A percentile compares a stretch with the other conserved stretches of the same genome.
These are phyloP conservation scores for Boletus edulis DNA, from an alignment of 768 basidiomycete genomes.

Conservation along the genomic window DNA sequence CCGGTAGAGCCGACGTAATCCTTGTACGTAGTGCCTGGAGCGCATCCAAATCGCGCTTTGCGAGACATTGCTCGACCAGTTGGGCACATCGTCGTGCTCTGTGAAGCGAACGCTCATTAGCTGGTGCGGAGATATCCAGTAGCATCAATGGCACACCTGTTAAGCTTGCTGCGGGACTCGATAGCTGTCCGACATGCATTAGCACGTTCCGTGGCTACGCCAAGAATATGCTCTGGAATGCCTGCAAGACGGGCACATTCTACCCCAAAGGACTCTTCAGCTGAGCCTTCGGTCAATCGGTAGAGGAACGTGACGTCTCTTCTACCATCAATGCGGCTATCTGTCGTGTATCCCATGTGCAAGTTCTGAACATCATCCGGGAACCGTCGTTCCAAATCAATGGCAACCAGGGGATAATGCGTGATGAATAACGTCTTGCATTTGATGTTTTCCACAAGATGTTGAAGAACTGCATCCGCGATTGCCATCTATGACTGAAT, in stretches of 20 bases:
- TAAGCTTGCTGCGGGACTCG: conserved; percentile 46
- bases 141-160: conserved; percentile 36
- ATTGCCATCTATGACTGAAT: conserved; percentile 68
- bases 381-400: conserved; percentile 57
- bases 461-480: conserved; percentile 75
- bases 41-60: conserved; percentile 11
- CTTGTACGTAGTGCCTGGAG: conserved; percentile 24
- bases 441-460: conserved; percentile 55
- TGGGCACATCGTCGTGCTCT: conserved; percentile 30
- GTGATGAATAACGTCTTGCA: conserved; percentile 91
- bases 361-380: conserved; percentile 66
- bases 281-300: conserved; percentile 65
- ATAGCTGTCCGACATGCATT: conserved; percentile 53
- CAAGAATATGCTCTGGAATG: conserved; percentile 68
- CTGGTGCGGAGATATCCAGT: not conserved
- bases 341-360: conserved; percentile 84
- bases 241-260: conserved; percentile 91
- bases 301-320: conserved; percentile 89
- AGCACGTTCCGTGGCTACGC: conserved; percentile 55
- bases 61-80: conserved; percentile 28
- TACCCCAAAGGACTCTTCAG: conserved; percentile 85
- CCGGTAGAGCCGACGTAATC: conserved; percentile 2
- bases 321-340: conserved; percentile 65
- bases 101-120: not conserved
- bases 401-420: conserved; percentile 87